These are phyloP conservation scores for Schizosaccharomyces octosporus DNA, from an alignment of 805 yeast genomes.

Conservation along the genomic window DNA sequence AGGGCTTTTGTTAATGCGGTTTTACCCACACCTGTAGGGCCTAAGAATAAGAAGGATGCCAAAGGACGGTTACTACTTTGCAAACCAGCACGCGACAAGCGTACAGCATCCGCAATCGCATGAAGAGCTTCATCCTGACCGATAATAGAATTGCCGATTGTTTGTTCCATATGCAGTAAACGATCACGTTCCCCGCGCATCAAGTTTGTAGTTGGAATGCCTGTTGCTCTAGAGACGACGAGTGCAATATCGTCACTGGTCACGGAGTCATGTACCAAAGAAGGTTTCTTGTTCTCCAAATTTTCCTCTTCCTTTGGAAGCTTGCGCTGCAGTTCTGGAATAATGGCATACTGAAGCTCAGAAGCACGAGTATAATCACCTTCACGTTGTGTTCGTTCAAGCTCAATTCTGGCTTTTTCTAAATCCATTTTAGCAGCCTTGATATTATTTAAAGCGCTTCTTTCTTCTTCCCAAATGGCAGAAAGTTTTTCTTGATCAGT, in stretches of 20 bases:
- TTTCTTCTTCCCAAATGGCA: conserved; percentile 68
- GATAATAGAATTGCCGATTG: conserved; percentile 52
- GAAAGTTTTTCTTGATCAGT: conserved; percentile 50
- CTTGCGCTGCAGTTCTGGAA: conserved; percentile 50
- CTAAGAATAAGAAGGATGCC: conserved; percentile 86
- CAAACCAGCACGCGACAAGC: conserved; percentile 87
- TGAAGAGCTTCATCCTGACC: conserved; percentile 91
- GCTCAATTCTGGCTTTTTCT: conserved; percentile 61
- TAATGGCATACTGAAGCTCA: conserved; percentile 61
- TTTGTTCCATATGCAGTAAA: conserved; percentile 62
- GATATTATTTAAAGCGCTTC: conserved; percentile 45
- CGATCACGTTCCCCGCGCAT: conserved; percentile 89
- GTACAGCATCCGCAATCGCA: conserved; percentile 78
- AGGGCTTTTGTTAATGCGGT: conserved; percentile 83
- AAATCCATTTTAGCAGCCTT: conserved; percentile 59
- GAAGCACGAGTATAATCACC: conserved; percentile 80
- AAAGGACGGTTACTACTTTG: conserved; percentile 87
- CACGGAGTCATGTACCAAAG: conserved; percentile 66
- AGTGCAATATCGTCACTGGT: conserved; percentile 82
- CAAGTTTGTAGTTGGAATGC: conserved; percentile 74
- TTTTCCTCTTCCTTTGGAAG: conserved; percentile 18
- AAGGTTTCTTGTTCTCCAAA: conserved; percentile 1
- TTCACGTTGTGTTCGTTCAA: conserved; percentile 59
- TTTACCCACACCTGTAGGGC: conserved; percentile 97
- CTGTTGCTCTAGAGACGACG: conserved; percentile 84